Conservation (phyloP, 495 filamentous ascomycete genomes). For the Hyphodiscus hymeniophilus region DNA sequence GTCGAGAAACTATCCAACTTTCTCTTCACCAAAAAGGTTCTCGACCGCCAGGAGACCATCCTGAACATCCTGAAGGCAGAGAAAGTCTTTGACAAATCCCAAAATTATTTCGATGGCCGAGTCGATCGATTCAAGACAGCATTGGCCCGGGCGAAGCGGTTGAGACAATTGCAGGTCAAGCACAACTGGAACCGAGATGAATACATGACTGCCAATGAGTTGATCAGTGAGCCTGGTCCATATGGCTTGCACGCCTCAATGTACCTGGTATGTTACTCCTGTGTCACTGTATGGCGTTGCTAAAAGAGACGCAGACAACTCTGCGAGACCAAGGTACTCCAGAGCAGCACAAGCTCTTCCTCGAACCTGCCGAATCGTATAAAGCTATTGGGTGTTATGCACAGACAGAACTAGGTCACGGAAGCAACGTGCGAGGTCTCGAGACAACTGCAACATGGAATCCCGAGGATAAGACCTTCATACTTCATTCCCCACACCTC, state of each 20-base stretch:
- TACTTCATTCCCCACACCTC: constrained; percentile 56
- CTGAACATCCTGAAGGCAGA: constrained; percentile 48
- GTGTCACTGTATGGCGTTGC: background rate
- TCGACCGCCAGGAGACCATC: constrained; percentile 44
- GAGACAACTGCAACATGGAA: constrained; percentile 71
- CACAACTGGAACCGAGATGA: constrained; percentile 59
- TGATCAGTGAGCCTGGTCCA: constrained; percentile 59
- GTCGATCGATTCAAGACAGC: constrained; percentile 56
- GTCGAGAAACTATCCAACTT: constrained; percentile 49
- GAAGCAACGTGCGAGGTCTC: constrained; percentile 64
- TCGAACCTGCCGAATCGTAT: constrained; percentile 53
- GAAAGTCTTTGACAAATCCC: constrained; percentile 59
- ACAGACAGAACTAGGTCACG: constrained; percentile 69
- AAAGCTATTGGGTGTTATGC: constrained; percentile 69
- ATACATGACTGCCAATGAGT: constrained; percentile 45
- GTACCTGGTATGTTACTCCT: constrained; percentile 38
- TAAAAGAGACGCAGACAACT: constrained; percentile 39
- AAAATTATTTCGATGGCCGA: constrained; percentile 57
- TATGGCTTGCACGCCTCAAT: constrained; percentile 61
- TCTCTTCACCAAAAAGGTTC: constrained; percentile 48
- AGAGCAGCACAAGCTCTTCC: constrained; percentile 62
- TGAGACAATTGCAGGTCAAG: constrained; percentile 52
- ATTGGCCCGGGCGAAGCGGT: constrained; percentile 54
- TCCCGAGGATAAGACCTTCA: constrained; percentile 57
- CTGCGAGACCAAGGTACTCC: constrained; percentile 59